Base-by-base conservation (phyloP, 257 asterid species). In the Buddleja alternifolia region DNA sequence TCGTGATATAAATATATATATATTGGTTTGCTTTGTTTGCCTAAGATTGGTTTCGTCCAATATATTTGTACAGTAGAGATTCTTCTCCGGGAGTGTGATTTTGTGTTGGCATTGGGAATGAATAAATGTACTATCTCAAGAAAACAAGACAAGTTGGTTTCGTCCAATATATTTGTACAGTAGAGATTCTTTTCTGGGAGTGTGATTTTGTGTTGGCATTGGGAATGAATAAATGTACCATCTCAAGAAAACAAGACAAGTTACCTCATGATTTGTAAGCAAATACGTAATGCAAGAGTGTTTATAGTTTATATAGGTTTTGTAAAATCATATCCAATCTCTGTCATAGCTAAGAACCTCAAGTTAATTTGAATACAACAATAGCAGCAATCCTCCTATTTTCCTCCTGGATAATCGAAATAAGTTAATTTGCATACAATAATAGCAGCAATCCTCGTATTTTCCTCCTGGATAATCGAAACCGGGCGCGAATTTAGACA, bases 211-310 rank as follows among this genome's bases (percentile, higher is more conserved):
- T 15, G 53, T 24, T 15, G 15, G 15, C 7, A 7, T 37, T 12
- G 7, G 40, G 67, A 45, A 10, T 25, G 66, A 16, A 19, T 36
- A 34, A 6, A 21, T 69, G 58, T 52, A 3, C 21, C 32, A 12
- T 15, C 57, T 51, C 24, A 32, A 24, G 42, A 69, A 54, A 60
- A 47, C 56, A 55, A 42, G 24, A 45, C 60, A 29, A 25, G 21
- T 63, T 25, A 29, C 10, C 67, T 4, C 4, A n/a, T n/a, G 7
- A 16, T 6, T 41, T 41, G 46, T 42, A 11, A 42, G 15, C 47
- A 42, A 42, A 42, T 32, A 9, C 63, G 76, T 54, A 72, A 4
- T 29, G 42, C 62, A 47, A 34, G 65, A 0, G 40, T 72, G 59
- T 32, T 42, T 54, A 60, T 48, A 48, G 50, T 3, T 53, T 37